Conservation (phyloP, 2,329 filamentous ascomycete species). For the Ophiostoma sp. region DNA sequence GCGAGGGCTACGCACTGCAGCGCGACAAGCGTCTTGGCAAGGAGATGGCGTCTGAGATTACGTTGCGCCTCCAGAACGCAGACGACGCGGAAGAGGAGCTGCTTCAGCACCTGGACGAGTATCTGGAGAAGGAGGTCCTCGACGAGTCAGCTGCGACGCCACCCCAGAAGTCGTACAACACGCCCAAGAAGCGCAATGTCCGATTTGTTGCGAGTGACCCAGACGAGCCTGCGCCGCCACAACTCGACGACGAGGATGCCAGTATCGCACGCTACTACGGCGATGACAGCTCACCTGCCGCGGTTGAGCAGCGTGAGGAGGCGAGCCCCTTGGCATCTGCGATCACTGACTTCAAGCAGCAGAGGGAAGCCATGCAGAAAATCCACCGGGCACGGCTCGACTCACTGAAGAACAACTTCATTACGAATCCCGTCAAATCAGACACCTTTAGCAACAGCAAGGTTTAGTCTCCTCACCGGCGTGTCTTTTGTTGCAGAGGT, state of each 20-base stretch:
- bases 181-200: not conserved
- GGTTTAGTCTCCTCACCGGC: not conserved
- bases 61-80: not conserved
- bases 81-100: not conserved
- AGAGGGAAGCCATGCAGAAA: not conserved
- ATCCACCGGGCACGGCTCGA: not conserved
- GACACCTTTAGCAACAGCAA: not conserved
- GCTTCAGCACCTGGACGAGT: slow-evolving; percentile 3
- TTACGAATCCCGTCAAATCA: not conserved
- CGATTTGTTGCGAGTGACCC: not conserved
- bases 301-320: not conserved
- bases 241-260: not conserved
- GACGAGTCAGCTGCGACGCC: not conserved
- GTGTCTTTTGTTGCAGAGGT: not conserved
- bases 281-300: not conserved
- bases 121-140: not conserved
- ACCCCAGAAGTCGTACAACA: not conserved
- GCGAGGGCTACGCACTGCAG: slow-evolving; percentile 3
- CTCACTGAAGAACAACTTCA: not conserved
- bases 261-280: not conserved
- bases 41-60: slow-evolving; percentile 3
- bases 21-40: not conserved
- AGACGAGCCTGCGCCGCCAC: not conserved
- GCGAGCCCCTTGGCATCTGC: not conserved
- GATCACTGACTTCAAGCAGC: not conserved